These are phyloP conservation scores for Cercophora sp. DNA, from an alignment of 495 filamentous ascomycete genomes.

Conservation along the genomic window DNA sequence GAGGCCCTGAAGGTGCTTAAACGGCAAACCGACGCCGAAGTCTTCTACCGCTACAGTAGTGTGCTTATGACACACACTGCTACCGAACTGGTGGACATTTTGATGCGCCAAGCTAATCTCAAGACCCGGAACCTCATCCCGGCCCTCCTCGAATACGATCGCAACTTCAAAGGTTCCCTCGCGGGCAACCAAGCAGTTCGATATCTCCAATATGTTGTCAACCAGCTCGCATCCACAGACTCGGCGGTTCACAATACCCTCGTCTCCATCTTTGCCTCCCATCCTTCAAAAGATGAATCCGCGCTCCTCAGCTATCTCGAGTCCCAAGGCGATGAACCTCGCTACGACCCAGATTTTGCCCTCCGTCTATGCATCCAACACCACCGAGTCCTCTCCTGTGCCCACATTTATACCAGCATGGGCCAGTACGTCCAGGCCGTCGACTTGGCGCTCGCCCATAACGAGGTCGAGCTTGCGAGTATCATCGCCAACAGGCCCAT, in stretches of 20 bases:
- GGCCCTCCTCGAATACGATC: conserved; percentile 88
- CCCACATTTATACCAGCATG: conserved; percentile 96
- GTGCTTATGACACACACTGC: conserved; percentile 91
- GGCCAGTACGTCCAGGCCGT: conserved; percentile 89
- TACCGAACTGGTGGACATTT: conserved; percentile 79
- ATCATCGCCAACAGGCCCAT: conserved; percentile 85
- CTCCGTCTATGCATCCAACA: conserved; percentile 92
- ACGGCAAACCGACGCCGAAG: conserved; percentile 82
- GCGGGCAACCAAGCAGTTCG: conserved; percentile 87
- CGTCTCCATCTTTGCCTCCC: conserved; percentile 91
- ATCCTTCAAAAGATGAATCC: conserved; percentile 74
- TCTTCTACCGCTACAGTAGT: conserved; percentile 93
- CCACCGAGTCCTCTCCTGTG: conserved; percentile 83
- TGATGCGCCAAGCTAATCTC: conserved; percentile 90
- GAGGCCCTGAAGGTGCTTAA: conserved; percentile 85
- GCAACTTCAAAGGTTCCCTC: conserved; percentile 58
- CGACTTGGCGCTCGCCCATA: conserved; percentile 80
- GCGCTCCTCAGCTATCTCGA: conserved; percentile 85
- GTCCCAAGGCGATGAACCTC: conserved; percentile 60
- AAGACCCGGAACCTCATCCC: conserved; percentile 86
- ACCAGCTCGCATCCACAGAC: conserved; percentile 74
- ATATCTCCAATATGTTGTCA: conserved; percentile 90
- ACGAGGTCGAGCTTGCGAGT: conserved; percentile 83
- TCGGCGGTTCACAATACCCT: conserved; percentile 97
- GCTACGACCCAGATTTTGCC: conserved; percentile 96